These are phyloP conservation scores for Podaxis rugospora DNA, from an alignment of 768 basidiomycete genomes.

Conservation along the genomic window DNA sequence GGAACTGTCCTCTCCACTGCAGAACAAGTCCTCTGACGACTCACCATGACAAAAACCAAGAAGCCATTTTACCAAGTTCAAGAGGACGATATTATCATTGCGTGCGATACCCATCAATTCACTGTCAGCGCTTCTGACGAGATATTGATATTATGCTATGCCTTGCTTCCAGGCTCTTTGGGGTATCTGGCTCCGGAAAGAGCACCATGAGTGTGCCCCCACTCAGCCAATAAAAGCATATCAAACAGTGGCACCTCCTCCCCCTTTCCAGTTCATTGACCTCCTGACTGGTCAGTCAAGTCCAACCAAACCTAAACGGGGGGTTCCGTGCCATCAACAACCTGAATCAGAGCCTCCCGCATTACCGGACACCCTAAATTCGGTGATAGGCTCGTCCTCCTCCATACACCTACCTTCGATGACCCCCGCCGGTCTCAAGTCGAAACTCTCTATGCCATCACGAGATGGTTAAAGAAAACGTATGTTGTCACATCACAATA, in stretches of 20 bases:
- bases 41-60: no score
- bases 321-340: slow-evolving; percentile 25
- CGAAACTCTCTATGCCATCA: slow-evolving; percentile 11
- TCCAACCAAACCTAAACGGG: slow-evolving; percentile 12
- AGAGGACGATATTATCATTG: slow-evolving; percentile 21
- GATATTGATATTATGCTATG: not conserved
- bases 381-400: slow-evolving; percentile 24
- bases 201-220: slow-evolving; percentile 15
- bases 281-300: slow-evolving; percentile 12
- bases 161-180: slow-evolving; percentile 17
- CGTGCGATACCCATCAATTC: slow-evolving; percentile 11
- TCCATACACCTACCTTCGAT: slow-evolving; percentile 33
- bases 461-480: slow-evolving; percentile 13
- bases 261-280: slow-evolving; percentile 21
- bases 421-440: slow-evolving; percentile 25
- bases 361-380: slow-evolving; percentile 16
- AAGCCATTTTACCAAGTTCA: not conserved
- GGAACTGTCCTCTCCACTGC: no score
- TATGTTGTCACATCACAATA: not conserved
- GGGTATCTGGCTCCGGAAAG: slow-evolving; percentile 21
- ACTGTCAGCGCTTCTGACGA: no score
- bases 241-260: not conserved
- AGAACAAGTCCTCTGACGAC: no score
- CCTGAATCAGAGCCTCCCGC: slow-evolving; percentile 25
- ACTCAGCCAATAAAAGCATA: not conserved